phyloP scores from a whole-genome alignment of 768 basidiomycete species.

The Podaxis rugospora region DNA sequence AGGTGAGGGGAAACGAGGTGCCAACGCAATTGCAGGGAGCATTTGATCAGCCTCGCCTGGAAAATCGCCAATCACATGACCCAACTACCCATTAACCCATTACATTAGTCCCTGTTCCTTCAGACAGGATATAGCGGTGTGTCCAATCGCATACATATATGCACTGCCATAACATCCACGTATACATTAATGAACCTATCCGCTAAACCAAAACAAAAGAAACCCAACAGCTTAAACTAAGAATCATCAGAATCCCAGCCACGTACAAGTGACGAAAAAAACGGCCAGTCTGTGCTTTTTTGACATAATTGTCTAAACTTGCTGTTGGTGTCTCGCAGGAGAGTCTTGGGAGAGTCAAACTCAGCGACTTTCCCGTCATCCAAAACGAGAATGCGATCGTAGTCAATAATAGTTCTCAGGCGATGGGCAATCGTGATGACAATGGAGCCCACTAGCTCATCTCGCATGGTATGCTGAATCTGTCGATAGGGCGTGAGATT shows the following conservation, averaged over 20 bases:
- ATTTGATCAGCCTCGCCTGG: too few relatives aligned
- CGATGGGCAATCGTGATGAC: conserved; percentile 85
- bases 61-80: too few relatives aligned
- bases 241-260: conserved; percentile 8
- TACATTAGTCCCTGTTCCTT: too few relatives aligned
- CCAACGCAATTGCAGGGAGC: too few relatives aligned
- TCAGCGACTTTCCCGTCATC: conserved; percentile 71
- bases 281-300: conserved; percentile 51
- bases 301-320: conserved; percentile 67
- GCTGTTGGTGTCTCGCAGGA: conserved; percentile 52
- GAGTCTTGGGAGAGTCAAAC: conserved; percentile 58
- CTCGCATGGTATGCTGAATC: conserved; percentile 72
- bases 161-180: too few relatives aligned
- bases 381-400: conserved; percentile 71
- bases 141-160: too few relatives aligned
- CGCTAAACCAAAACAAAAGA: background rate
- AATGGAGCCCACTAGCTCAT: conserved; percentile 66
- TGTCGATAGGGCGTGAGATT: conserved; percentile 18
- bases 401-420: conserved; percentile 72
- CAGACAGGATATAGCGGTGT: too few relatives aligned
- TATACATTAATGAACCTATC: background rate
- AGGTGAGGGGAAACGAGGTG: too few relatives aligned
- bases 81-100: too few relatives aligned
- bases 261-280: conserved; percentile 21
- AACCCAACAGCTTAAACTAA: background rate